Evolutionary conservation across 495 filamentous ascomycete species (phyloP).

Genomic region (Hypoxylon crocopeplum): DNA sequence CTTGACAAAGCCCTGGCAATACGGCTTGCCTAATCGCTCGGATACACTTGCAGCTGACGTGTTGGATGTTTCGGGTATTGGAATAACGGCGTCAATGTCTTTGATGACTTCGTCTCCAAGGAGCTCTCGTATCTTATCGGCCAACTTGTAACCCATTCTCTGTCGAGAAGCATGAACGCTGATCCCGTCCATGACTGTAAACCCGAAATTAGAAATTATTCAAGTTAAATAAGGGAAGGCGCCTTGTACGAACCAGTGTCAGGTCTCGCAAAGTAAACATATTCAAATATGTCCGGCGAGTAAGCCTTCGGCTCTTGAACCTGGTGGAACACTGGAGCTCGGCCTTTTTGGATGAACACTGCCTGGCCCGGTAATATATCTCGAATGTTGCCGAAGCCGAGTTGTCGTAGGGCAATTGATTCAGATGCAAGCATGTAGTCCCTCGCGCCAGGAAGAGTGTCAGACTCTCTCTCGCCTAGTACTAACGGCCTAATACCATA

Average conservation of each 20-base stretch:
- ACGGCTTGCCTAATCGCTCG: conserved; percentile 77
- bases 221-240: background rate
- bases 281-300: conserved; percentile 95
- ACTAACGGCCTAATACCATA: conserved; percentile 91
- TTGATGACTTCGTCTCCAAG: conserved; percentile 78
- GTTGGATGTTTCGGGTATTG: conserved; percentile 86
- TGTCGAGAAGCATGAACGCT: conserved; percentile 86
- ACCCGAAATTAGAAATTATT: background rate
- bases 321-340: conserved; percentile 76
- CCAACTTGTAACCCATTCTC: conserved; percentile 91
- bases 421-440: conserved; percentile 99
- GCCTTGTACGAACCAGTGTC: conserved; percentile 65
- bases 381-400: conserved; percentile 80
- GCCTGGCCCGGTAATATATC: conserved; percentile 93
- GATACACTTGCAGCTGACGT: conserved; percentile 84
- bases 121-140: conserved; percentile 74
- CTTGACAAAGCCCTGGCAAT: conserved; percentile 83
- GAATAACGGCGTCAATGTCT: conserved; percentile 90
- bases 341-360: conserved; percentile 89
- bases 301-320: conserved; percentile 75
- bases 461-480: conserved; percentile 74
- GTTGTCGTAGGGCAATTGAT: conserved; percentile 86
- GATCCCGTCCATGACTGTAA: conserved; percentile 68
- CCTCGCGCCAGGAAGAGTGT: conserved; percentile 65
- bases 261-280: conserved; percentile 82